A percentile compares a stretch with the other conserved stretches of the same genome.
Conservation (phyloP, 805 yeast species). For the Suhomyces prunicola region DNA sequence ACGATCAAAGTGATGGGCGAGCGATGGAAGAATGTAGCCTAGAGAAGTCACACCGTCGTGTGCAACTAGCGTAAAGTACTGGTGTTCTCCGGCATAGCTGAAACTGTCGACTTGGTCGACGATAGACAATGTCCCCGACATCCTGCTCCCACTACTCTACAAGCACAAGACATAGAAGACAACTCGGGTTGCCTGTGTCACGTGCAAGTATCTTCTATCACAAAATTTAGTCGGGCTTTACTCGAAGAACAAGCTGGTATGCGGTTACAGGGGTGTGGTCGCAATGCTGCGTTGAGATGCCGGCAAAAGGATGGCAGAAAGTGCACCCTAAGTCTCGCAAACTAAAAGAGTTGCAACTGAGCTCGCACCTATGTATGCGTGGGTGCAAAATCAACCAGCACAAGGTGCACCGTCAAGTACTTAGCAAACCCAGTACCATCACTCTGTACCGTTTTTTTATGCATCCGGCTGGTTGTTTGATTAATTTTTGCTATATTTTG, state of each 20-base stretch:
- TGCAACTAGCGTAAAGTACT: conserved; percentile 23
- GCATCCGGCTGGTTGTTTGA: too few species aligned
- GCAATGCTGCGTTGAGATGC: not conserved
- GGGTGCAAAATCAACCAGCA: not conserved
- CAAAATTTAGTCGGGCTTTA: too few species aligned
- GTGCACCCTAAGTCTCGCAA: not conserved
- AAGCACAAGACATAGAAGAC: too few species aligned
- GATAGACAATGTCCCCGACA: conserved; percentile 4
- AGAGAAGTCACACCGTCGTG: conserved; percentile 26
- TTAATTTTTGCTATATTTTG: too few species aligned
- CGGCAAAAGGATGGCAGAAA: not conserved
- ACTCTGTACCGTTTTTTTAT: too few species aligned
- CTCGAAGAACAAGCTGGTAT: not conserved
- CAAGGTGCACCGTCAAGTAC: too few species aligned
- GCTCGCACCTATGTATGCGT: not conserved
- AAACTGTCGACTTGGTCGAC: conserved; percentile 32
- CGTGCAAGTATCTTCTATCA: not conserved
- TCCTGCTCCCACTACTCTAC: not conserved
- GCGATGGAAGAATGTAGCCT: conserved; percentile 27
- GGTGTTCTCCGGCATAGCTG: conserved; percentile 15
- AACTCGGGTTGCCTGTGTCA: not conserved
- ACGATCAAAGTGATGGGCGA: conserved; percentile 20
- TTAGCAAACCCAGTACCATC: too few species aligned
- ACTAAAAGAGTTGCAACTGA: not conserved
- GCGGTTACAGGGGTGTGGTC: not conserved